phyloP scores from a whole-genome alignment of 2,329 filamentous ascomycete species.

The Aspergillus cejpii region DNA sequence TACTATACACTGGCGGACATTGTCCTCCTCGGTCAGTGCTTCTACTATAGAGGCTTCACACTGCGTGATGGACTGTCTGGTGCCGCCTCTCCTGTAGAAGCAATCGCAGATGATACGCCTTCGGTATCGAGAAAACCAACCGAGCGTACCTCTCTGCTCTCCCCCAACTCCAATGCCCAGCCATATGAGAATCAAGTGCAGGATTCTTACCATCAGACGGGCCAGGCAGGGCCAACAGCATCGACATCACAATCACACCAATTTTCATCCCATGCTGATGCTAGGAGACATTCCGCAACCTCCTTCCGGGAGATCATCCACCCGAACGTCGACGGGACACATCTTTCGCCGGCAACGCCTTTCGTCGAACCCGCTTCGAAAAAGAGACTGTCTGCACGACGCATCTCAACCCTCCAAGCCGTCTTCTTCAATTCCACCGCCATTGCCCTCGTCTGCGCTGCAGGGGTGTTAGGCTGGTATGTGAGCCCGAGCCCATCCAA shows the following conservation, averaged over 20 bases:
- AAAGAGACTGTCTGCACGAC: conserved; percentile 22
- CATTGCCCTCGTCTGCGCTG: conserved; percentile 72
- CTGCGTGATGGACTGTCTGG: conserved; percentile 28
- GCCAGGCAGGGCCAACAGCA: conserved; percentile 2
- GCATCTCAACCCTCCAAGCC: conserved; percentile 40
- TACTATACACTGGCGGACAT: conserved; percentile 92
- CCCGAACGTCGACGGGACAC: conserved; percentile 54
- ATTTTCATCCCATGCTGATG: conserved; percentile 9
- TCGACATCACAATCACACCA: conserved; percentile 19
- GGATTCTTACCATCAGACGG: conserved; percentile 1
- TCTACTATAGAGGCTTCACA: conserved; percentile 84
- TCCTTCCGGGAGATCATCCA: conserved; percentile 44
- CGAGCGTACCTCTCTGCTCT: conserved; percentile 29
- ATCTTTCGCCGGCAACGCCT: conserved; percentile 77
- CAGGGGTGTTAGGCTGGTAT: conserved; percentile 81
- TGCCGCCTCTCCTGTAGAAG: conserved; percentile 10
- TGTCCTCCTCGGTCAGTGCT: conserved; percentile 79
- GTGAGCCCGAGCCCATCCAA: conserved; percentile 49
- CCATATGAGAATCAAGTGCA: conserved; percentile 6
- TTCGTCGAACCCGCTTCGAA: conserved; percentile 51
- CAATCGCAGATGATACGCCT: conserved; percentile 14
- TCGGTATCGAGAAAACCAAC: conserved; percentile 17
- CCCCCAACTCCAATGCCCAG: conserved; percentile 16
- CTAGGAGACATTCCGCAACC: conserved; percentile 23
- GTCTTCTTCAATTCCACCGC: conserved; percentile 67